Evolutionary conservation across 140 eudicot species (phyloP).

Genomic region (Eryngium alpinum): DNA sequence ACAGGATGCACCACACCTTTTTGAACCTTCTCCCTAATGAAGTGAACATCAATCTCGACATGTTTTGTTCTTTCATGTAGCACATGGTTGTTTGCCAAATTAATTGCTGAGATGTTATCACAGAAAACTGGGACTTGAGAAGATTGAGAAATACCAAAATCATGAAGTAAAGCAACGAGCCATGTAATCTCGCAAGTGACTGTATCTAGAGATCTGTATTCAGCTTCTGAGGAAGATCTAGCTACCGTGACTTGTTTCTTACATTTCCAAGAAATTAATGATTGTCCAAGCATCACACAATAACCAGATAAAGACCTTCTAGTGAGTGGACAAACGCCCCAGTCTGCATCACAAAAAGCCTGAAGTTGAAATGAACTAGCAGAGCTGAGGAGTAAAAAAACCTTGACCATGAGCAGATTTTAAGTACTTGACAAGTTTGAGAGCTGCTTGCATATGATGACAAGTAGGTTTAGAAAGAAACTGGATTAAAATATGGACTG

Average conservation of each 20-base stretch:
- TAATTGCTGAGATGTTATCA: background rate
- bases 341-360: conserved; percentile 7
- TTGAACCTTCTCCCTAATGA: background rate
- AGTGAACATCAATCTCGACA: background rate
- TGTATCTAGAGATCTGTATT: background rate
- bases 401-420: background rate
- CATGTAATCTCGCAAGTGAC: background rate
- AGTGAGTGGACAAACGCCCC: background rate
- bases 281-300: background rate
- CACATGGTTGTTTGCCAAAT: background rate
- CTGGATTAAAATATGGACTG: no score
- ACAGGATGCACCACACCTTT: background rate
- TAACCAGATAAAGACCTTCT: background rate
- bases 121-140: background rate
- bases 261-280: background rate
- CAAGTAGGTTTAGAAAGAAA: no score
- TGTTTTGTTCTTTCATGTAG: background rate
- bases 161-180: background rate
- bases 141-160: background rate
- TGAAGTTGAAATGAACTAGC: background rate
- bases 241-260: background rate
- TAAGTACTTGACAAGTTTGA: no score
- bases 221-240: background rate
- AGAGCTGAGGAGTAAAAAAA: background rate
- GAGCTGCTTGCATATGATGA: no score